These are phyloP conservation scores for Globisporangium sylvaticum DNA, from an alignment of 352 stramenopile species.

Conservation along the genomic window DNA sequence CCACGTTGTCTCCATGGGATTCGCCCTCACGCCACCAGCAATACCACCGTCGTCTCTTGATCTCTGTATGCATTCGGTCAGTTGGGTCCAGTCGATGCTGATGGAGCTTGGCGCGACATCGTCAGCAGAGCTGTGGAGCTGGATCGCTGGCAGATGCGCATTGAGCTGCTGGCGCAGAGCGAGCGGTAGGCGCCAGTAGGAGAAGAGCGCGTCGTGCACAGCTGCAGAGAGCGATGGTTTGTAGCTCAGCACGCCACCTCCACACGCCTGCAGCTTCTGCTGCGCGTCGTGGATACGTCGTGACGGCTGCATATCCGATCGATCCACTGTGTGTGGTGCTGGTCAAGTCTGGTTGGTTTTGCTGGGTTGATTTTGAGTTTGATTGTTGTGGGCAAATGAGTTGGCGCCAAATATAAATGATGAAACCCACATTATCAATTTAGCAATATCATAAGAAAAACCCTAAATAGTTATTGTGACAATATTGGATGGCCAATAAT, in stretches of 20 bases:
- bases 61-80: conserved; percentile 16
- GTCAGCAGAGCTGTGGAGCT: conserved; percentile 7
- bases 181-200: conserved; percentile 41
- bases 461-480: too few species aligned
- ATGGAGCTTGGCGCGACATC: conserved; percentile 8
- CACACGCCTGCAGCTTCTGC: background rate
- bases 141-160: conserved; percentile 17
- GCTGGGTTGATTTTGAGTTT: background rate
- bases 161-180: conserved; percentile 14
- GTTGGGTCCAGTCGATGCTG: conserved; percentile 21
- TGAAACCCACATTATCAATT: background rate
- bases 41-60: background rate
- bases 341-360: too few species aligned
- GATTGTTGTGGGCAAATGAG: background rate
- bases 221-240: conserved; percentile 37
- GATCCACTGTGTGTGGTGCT: background rate
- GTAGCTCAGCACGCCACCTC: conserved; percentile 7
- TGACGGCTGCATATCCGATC: background rate
- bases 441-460: background rate
- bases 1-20: conserved; percentile 32
- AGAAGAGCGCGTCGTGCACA: conserved; percentile 44
- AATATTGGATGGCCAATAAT: too few species aligned
- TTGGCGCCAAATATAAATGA: conserved; percentile 3
- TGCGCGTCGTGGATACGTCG: conserved; percentile 1
- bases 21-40: conserved; percentile 4